Evolutionary conservation across 225 moss, liverwort and hornwort species (phyloP).

Genomic region (Sphagnum tenellum): DNA sequence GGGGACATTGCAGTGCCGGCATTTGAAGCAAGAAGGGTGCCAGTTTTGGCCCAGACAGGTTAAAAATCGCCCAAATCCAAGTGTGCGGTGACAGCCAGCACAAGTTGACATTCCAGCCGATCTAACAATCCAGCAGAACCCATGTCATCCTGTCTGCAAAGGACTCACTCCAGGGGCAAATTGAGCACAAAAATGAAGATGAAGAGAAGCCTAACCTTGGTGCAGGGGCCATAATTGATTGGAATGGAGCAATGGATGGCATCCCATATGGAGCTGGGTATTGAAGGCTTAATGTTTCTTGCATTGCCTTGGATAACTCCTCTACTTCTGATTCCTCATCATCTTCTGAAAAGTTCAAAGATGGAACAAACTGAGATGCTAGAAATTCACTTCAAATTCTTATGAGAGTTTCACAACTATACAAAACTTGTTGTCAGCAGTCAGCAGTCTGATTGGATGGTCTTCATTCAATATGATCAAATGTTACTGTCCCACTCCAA

Average conservation of each 20-base stretch:
- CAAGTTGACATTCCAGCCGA: constrained; percentile 52
- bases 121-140: constrained; percentile 8
- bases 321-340: constrained; percentile 13
- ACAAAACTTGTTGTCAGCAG: neutral
- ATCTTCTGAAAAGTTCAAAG: constrained; percentile 17
- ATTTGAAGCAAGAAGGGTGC: constrained; percentile 90
- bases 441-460: neutral
- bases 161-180: too few relatives aligned
- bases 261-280: constrained; percentile 20
- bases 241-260: constrained; percentile 11
- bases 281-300: constrained; percentile 22
- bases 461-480: neutral
- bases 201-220: constrained; percentile 18
- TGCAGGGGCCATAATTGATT: constrained; percentile 12
- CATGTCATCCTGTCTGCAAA: too few relatives aligned
- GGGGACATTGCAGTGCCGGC: constrained; percentile 52
- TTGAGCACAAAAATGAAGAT: too few relatives aligned
- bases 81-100: constrained; percentile 64
- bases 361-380: neutral
- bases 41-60: constrained; percentile 75
- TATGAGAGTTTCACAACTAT: neutral
- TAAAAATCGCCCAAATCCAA: constrained; percentile 73
- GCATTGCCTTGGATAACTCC: constrained; percentile 25
- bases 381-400: neutral
- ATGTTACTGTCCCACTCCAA: neutral